Evolutionary conservation across 352 stramenopile genomes (phyloP), one percentile per base, ranked within the genome.

Genomic region (Plasmopara viticola): DNA sequence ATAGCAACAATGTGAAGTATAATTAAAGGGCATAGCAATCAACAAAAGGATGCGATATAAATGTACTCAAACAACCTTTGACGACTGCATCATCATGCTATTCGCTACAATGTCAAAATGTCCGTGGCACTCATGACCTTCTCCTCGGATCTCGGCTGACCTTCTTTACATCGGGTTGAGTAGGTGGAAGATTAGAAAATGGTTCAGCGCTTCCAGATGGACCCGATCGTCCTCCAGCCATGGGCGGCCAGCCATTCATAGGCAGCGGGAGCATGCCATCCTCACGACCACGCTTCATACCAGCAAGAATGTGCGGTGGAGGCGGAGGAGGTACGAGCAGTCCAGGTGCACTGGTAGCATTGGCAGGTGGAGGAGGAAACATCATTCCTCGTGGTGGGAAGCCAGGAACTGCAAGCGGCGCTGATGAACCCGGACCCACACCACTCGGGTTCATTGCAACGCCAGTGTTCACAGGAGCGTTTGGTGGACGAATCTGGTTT

Each of bases 301-400:
- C 70, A n/a, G 64, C 68, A 48, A 72, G 56, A 55, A 78, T 72
- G 46, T 68, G 68, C n/a, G 68, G 70, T 4, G 73, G 68, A 6
- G 71, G 68, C 5, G 68, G 74, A 5, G 73, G 76, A 5, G 73
- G 72, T 9, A 71, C 61, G n/a, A 62, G 15, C 56, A 71, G 30
- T 31, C 54, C 50, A 30, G 33, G 17, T 12, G 44, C 47, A 52
- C 59, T 48, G 49, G 25, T 20, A 46, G 51, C 44, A 37, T 48
- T 55, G 3, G 20, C 20, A 25, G 20, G 20, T 1, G 67, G 62
- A 29, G 70, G 64, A 18, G 69, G 69, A 5, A 66, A 64, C 46
- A 75, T 59, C 59, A 77, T 64, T 14, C 60, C 48, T 49, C 58
- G 52, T 4, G 58, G 66, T 15, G 58, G 48, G 10, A 56, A 65